Conservation (phyloP, 164 flowering plant genomes). For the Magnolia officinalis region DNA sequence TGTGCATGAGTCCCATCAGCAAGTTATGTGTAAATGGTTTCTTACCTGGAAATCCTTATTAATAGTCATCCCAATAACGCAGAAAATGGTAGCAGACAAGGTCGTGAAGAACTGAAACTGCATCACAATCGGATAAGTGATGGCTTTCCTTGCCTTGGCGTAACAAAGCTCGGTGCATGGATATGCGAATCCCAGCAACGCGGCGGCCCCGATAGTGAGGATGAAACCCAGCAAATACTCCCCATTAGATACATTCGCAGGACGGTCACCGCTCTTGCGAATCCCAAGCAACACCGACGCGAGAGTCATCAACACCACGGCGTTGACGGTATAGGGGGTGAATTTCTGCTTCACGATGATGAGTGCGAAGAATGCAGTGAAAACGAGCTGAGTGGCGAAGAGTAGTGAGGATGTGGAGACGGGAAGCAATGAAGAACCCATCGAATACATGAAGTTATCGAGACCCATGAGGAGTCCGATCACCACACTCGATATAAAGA, state of each 20-base stretch:
- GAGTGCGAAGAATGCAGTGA: conserved; percentile 32
- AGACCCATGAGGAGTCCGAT: conserved; percentile 20
- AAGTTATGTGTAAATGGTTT: no score
- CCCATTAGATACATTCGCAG: conserved; percentile 13
- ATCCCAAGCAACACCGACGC: conserved; percentile 24
- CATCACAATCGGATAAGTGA: conserved; percentile 25
- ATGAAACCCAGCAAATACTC: conserved; percentile 29
- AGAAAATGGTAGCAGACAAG: conserved; percentile 17
- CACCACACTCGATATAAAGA: conserved; percentile 3
- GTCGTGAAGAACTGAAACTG: conserved; percentile 19
- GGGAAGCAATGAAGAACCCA: conserved; percentile 21
- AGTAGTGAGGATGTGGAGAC: conserved; percentile 26
- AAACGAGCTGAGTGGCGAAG: conserved; percentile 26
- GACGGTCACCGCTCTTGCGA: conserved; percentile 20
- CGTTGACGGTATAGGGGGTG: conserved; percentile 27
- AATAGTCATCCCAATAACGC: conserved; percentile 22
- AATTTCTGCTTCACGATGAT: conserved; percentile 25
- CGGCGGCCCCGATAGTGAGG: conserved; percentile 18
- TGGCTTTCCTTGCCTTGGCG: conserved; percentile 7
- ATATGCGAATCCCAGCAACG: conserved; percentile 15
- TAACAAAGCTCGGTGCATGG: conserved; percentile 18
- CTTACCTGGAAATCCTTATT: conserved; percentile 27
- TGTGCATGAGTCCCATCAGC: conserved; percentile 16
- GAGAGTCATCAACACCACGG: conserved; percentile 28
- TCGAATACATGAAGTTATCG: conserved; percentile 18